Evolutionary conservation across 805 yeast genomes (phyloP).

Genomic region (Saturnispora silvae): DNA sequence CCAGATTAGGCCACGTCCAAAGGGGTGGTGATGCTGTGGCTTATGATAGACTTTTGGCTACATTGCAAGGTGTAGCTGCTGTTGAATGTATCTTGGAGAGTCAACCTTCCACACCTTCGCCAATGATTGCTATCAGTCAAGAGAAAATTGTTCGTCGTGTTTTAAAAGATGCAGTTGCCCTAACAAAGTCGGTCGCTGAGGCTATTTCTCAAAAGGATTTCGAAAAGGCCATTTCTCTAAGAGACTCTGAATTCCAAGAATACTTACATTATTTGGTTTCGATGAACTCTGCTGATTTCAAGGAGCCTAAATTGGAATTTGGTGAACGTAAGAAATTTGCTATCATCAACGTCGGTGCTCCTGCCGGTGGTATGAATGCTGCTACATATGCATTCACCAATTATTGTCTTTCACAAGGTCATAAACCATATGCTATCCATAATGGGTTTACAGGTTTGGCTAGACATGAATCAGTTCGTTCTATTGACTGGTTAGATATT

Average conservation of each 20-base stretch:
- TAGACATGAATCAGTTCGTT: conserved; percentile 48
- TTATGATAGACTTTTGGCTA: conserved; percentile 59
- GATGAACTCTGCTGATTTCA: conserved; percentile 58
- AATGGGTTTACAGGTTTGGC: conserved; percentile 69
- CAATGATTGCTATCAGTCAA: conserved; percentile 65
- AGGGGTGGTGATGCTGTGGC: conserved; percentile 80
- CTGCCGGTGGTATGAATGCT: conserved; percentile 69
- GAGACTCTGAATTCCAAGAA: conserved; percentile 65
- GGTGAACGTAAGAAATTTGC: conserved; percentile 52
- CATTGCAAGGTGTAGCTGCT: conserved; percentile 76
- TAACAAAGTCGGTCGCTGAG: conserved; percentile 62
- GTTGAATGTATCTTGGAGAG: conserved; percentile 62
- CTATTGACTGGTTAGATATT: conserved; percentile 57
- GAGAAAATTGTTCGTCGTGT: conserved; percentile 60
- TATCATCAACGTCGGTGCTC: conserved; percentile 69
- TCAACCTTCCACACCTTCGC: conserved; percentile 65
- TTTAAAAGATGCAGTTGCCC: conserved; percentile 59
- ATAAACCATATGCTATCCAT: conserved; percentile 57
- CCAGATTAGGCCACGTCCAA: conserved; percentile 73
- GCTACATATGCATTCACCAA: conserved; percentile 69
- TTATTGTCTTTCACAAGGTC: conserved; percentile 68
- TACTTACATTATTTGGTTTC: conserved; percentile 53
- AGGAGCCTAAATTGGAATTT: conserved; percentile 46
- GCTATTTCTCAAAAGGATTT: conserved; percentile 60
- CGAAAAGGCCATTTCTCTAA: conserved; percentile 54